Evolutionary conservation across 2,329 filamentous ascomycete genomes (phyloP).

Genomic region (Zasmidium angulare): DNA sequence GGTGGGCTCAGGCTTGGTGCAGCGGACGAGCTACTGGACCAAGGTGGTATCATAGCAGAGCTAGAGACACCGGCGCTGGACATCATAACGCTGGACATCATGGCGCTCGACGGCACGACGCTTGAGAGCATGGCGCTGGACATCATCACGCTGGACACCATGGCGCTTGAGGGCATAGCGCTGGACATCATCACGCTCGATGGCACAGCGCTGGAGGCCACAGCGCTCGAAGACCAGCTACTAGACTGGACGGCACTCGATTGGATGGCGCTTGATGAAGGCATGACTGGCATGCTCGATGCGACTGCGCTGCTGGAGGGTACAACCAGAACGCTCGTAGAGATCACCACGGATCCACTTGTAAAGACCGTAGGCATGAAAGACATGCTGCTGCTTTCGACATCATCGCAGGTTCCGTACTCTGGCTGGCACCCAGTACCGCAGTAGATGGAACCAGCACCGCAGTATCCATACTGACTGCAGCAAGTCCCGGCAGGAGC

Average conservation of each 20-base stretch:
- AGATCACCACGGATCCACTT: neutral
- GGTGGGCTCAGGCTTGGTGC: neutral
- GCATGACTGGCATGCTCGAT: neutral
- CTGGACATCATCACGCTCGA: neutral
- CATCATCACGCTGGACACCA: too few species aligned
- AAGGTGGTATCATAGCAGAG: neutral
- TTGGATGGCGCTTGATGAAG: too few species aligned
- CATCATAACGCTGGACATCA: neutral
- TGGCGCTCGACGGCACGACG: neutral
- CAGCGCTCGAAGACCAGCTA: too few species aligned
- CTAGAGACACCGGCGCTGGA: neutral
- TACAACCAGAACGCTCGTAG: neutral
- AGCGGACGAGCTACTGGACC: neutral
- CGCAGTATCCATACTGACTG: constrained; percentile 12
- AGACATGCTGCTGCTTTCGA: neutral
- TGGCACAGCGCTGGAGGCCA: neutral
- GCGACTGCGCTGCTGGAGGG: neutral
- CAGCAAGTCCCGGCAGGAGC: constrained; percentile 10
- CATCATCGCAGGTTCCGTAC: constrained; percentile 1
- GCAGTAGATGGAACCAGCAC: constrained; percentile 1
- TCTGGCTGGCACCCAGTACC: constrained; percentile 9
- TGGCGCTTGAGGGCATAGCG: too few species aligned
- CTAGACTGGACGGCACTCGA: too few species aligned
- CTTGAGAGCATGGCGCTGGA: neutral
- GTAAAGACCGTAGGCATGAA: neutral